Conservation (phyloP, 106 monocot genomes). For the Phalaenopsis equestris region DNA sequence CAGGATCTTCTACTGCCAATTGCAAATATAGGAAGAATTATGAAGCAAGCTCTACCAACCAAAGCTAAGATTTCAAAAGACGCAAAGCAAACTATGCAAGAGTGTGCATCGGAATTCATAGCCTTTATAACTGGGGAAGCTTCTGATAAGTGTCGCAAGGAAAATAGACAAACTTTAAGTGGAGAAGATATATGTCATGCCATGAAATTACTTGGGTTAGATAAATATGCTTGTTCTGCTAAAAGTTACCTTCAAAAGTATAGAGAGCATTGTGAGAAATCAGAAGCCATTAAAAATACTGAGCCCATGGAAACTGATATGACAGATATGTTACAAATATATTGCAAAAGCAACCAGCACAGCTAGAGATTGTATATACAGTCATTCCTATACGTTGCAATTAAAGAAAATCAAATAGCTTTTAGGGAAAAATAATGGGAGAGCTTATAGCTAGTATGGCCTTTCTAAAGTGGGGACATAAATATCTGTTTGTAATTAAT, state of each 20-base stretch:
- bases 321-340: slow-evolving; percentile 17
- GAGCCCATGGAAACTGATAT: slow-evolving; percentile 7
- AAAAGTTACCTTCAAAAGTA: slow-evolving; percentile 23
- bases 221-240: slow-evolving; percentile 28
- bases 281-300: background rate
- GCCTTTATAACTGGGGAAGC: slow-evolving; percentile 37
- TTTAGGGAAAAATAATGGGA: no score
- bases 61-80: slow-evolving; percentile 34
- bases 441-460: no score
- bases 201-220: slow-evolving; percentile 34
- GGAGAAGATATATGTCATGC: slow-evolving; percentile 36
- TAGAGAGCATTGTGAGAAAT: slow-evolving; percentile 21
- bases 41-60: slow-evolving; percentile 33
- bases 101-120: slow-evolving; percentile 38
- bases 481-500: no score
- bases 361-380: no score
- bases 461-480: no score
- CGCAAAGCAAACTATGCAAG: slow-evolving; percentile 34
- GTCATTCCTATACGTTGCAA: no score
- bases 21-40: slow-evolving; percentile 33
- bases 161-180: slow-evolving; percentile 33
- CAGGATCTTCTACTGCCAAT: slow-evolving; percentile 27
- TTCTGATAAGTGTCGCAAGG: slow-evolving; percentile 22
- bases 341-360: no score
- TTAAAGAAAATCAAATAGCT: no score